A percentile compares a stretch with the other conserved stretches of the same genome.
Evolutionary conservation across 177 flowering plant species (phyloP).

Genomic region (Vitis hybrid): DNA sequence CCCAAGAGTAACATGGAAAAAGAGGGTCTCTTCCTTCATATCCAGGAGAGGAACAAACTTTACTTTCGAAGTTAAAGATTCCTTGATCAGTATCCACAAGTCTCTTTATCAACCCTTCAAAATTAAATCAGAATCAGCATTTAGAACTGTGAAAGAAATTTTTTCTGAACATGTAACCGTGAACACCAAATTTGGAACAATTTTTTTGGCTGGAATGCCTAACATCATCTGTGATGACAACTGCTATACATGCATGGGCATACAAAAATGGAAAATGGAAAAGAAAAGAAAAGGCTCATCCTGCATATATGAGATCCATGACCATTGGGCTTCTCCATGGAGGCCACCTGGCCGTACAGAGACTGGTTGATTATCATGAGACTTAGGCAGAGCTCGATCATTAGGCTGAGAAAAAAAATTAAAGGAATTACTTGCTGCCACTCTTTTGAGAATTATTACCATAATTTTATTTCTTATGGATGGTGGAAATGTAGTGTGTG

Average conservation of each 20-base stretch:
- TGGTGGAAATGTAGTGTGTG: no score
- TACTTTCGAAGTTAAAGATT: no score
- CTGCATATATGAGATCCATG: conserved; percentile 16
- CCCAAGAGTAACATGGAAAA: no score
- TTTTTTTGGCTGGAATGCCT: conserved; percentile 12
- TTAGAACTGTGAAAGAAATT: neutral
- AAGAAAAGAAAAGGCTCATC: neutral
- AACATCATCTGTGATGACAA: conserved; percentile 10
- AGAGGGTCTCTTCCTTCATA: no score
- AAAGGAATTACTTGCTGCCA: neutral
- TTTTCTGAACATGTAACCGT: neutral
- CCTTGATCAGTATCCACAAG: no score
- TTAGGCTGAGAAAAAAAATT: conserved; percentile 11
- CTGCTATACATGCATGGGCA: conserved; percentile 9
- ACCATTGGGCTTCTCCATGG: conserved; percentile 29
- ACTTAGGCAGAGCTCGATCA: conserved; percentile 7
- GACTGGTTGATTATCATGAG: conserved; percentile 20
- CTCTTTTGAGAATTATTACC: no score
- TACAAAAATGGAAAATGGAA: conserved; percentile 3
- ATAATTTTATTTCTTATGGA: no score
- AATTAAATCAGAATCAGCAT: no score
- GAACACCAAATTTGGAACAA: conserved; percentile 12
- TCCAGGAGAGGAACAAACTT: no score
- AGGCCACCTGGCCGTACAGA: conserved; percentile 30
- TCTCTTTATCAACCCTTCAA: no score